Evolutionary conservation across 2,329 filamentous ascomycete species (phyloP).

Genomic region (Colletotrichum tanaceti): DNA sequence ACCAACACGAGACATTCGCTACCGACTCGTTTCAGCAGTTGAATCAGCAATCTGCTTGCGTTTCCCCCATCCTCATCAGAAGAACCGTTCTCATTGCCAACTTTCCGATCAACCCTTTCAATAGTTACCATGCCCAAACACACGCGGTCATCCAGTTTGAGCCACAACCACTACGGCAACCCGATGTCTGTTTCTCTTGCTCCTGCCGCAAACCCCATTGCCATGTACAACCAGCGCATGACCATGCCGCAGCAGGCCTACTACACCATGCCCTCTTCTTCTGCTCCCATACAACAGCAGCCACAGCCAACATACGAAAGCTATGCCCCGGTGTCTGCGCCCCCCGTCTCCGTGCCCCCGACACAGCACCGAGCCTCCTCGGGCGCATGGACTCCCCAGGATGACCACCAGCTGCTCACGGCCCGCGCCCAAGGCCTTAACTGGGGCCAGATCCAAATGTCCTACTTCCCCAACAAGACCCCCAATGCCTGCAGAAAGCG

Average conservation of each 20-base stretch:
- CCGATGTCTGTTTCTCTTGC: constrained; percentile 55
- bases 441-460: constrained; percentile 83
- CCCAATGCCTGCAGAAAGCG: constrained; percentile 90
- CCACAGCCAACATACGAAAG: constrained; percentile 52
- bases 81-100: constrained; percentile 37
- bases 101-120: constrained; percentile 38
- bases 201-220: constrained; percentile 51
- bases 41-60: constrained; percentile 39
- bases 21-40: constrained; percentile 12
- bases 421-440: constrained; percentile 82
- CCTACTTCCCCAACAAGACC: constrained; percentile 81
- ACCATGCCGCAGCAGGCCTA: constrained; percentile 53
- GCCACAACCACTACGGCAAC: constrained; percentile 50
- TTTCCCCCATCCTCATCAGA: constrained; percentile 37
- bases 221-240: constrained; percentile 57
- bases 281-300: constrained; percentile 51
- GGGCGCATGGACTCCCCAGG: constrained; percentile 77
- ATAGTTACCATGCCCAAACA: constrained; percentile 59
- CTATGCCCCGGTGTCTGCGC: constrained; percentile 51
- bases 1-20: constrained; percentile 32
- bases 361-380: constrained; percentile 67
- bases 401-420: constrained; percentile 78
- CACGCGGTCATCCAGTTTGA: constrained; percentile 54
- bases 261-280: constrained; percentile 53
- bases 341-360: constrained; percentile 50